Evolutionary conservation across 73 alveolate species (phyloP).

Genomic region (Effrenium voratum): DNA sequence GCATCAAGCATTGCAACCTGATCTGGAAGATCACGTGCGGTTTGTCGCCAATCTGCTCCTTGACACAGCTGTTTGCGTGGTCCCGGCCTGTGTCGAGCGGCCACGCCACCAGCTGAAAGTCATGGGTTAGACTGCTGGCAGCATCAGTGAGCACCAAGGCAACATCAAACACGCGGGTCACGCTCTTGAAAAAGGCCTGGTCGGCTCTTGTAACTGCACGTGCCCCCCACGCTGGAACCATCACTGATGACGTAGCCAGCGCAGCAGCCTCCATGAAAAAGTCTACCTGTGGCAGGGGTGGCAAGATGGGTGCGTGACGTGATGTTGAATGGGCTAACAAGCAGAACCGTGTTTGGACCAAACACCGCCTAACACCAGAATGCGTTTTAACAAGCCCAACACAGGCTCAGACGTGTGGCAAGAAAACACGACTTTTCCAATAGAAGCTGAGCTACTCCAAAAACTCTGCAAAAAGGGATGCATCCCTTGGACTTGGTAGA

Average conservation of each 20-base stretch:
- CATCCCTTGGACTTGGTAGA: not conserved
- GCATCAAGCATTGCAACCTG: slow-evolving; percentile 4
- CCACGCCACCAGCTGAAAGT: not conserved
- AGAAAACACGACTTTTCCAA: not conserved
- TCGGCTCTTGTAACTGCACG: not conserved
- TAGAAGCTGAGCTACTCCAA: not conserved
- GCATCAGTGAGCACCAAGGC: not conserved
- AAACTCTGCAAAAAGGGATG: not conserved
- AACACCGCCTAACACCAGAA: too few species aligned
- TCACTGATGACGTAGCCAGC: not conserved
- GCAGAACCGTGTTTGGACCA: too few species aligned
- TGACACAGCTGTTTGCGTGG: not conserved
- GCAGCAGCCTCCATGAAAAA: slow-evolving; percentile 9
- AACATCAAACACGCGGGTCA: not conserved
- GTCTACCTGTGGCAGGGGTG: not conserved
- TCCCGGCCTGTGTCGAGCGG: not conserved
- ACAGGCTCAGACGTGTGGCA: too few species aligned
- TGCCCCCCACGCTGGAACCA: not conserved
- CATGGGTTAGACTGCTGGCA: not conserved
- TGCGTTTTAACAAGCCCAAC: too few species aligned
- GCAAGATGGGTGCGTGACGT: not conserved
- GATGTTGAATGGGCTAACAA: not conserved
- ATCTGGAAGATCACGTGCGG: not conserved
- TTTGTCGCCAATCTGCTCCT: not conserved
- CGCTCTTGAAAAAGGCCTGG: slow-evolving; percentile 12